Conservation (phyloP, 2,329 filamentous ascomycete species). For the Arthrobotrys sinensis region DNA sequence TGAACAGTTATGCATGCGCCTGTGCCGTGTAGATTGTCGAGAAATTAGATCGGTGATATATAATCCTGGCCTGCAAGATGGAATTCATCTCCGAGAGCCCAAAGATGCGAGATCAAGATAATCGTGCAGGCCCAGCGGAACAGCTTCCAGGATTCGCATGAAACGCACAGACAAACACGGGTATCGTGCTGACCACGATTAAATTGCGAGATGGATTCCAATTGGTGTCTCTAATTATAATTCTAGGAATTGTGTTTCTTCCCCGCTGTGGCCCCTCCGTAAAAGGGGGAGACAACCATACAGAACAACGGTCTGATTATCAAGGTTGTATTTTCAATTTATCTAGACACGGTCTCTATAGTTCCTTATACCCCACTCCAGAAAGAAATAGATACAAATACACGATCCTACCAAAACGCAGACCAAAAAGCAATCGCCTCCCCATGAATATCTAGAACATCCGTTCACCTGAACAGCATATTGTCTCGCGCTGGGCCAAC, state of each 20-base stretch:
- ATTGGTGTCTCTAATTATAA: conserved; percentile 25
- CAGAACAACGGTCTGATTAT: background rate
- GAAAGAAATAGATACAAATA: conserved; percentile 34
- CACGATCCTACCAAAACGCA: conserved; percentile 36
- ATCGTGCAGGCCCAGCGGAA: background rate
- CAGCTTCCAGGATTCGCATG: conserved; percentile 7
- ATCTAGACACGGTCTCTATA: conserved; percentile 33
- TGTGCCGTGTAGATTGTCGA: conserved; percentile 40
- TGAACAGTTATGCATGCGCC: background rate
- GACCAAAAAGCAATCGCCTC: conserved; percentile 14
- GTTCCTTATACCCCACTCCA: conserved; percentile 42
- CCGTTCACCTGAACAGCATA: conserved; percentile 59
- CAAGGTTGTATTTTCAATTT: conserved; percentile 25
- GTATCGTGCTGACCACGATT: conserved; percentile 9
- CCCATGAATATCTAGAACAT: conserved; percentile 2
- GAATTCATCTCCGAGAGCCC: background rate
- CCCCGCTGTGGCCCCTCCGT: conserved; percentile 14
- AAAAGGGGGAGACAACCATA: background rate
- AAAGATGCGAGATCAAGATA: background rate
- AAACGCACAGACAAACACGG: conserved; percentile 33
- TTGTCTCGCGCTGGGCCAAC: conserved; percentile 77
- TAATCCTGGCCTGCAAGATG: conserved; percentile 12
- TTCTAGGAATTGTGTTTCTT: background rate
- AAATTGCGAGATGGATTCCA: conserved; percentile 17
- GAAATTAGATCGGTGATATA: conserved; percentile 38